These are phyloP conservation scores for Alternaria alternata DNA, from an alignment of 2,329 filamentous ascomycete genomes.

Conservation along the genomic window DNA sequence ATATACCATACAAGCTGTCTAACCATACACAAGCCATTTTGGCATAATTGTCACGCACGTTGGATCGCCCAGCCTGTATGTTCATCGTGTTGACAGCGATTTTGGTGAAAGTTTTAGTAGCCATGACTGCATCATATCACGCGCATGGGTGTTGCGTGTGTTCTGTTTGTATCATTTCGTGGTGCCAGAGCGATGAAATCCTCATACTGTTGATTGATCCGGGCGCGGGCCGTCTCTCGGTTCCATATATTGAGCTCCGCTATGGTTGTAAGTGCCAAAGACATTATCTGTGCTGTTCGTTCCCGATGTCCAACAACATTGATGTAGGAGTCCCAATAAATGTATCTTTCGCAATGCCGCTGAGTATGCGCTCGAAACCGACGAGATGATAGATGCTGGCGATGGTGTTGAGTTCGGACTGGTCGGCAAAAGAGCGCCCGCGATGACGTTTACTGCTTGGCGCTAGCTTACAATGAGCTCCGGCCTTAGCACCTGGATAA, in stretches of 20 bases:
- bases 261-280: background rate
- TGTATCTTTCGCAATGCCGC: background rate
- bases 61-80: too few species aligned
- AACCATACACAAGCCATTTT: too few species aligned
- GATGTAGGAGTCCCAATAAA: background rate
- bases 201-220: background rate
- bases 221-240: background rate
- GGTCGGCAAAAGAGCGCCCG: constrained; percentile 9
- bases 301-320: background rate
- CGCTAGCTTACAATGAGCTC: constrained; percentile 22
- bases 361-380: background rate
- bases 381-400: background rate
- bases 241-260: background rate
- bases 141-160: background rate
- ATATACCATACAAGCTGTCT: too few species aligned
- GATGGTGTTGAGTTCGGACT: constrained; percentile 9
- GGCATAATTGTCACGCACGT: too few species aligned
- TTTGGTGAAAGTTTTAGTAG: too few species aligned
- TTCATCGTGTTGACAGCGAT: too few species aligned
- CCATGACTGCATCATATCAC: background rate
- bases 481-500: constrained; percentile 22
- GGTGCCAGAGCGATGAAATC: background rate
- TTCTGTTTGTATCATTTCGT: background rate
- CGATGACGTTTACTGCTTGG: constrained; percentile 43
- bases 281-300: background rate